Conservation (phyloP, 2,329 filamentous ascomycete genomes). For the Penicillium sp. region DNA sequence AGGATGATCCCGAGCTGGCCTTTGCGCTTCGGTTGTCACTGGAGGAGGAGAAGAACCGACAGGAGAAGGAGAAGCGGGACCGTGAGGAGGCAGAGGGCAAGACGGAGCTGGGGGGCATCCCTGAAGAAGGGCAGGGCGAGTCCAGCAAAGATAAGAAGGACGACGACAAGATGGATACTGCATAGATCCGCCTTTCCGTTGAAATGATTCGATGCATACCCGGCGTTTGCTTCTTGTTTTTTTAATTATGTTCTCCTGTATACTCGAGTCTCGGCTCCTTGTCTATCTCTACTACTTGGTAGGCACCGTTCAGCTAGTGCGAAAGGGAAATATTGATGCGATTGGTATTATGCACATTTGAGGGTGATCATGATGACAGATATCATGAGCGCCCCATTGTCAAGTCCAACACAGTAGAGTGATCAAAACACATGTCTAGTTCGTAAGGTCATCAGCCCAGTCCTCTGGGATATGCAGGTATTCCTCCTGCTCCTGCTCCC, state of each 20-base stretch:
- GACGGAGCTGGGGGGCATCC: slow-evolving; percentile 77
- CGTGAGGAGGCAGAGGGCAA: slow-evolving; percentile 74
- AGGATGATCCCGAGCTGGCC: slow-evolving; percentile 86
- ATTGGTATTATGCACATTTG: slow-evolving; percentile 27
- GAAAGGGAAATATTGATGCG: slow-evolving; percentile 22
- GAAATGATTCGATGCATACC: slow-evolving; percentile 43
- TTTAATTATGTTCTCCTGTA: slow-evolving; percentile 24
- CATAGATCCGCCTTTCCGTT: slow-evolving; percentile 52
- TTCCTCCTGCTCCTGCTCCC: background rate
- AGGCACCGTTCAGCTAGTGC: slow-evolving; percentile 17
- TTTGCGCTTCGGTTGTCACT: slow-evolving; percentile 95
- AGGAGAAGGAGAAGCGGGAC: slow-evolving; percentile 81
- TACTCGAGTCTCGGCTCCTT: slow-evolving; percentile 18
- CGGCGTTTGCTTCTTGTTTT: slow-evolving; percentile 35
- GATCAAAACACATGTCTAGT: slow-evolving; percentile 24
- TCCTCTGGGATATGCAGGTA: background rate
- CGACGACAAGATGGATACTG: slow-evolving; percentile 88
- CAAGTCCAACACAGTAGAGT: slow-evolving; percentile 8
- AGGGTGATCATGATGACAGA: background rate
- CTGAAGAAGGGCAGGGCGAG: slow-evolving; percentile 74
- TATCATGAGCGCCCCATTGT: background rate
- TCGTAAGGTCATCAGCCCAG: slow-evolving; percentile 28
- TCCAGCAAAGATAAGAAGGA: slow-evolving; percentile 63
- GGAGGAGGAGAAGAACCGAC: slow-evolving; percentile 94
- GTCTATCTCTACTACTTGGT: slow-evolving; percentile 5